Conservation (phyloP, 2,329 filamentous ascomycete species). For the Talaromyces marneffei region DNA sequence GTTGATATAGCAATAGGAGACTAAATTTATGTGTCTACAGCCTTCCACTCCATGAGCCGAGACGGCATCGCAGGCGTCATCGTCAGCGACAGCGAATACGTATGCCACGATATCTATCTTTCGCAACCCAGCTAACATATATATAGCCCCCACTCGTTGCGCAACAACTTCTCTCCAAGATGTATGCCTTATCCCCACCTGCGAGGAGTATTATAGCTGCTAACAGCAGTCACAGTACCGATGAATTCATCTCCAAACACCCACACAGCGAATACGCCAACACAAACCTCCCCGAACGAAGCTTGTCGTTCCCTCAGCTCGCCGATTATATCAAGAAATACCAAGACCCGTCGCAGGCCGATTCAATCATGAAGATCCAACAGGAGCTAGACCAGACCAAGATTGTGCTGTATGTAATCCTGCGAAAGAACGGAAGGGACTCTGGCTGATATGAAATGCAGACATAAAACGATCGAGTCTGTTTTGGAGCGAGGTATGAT, state of each 20-base stretch:
- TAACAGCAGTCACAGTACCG: constrained; percentile 51
- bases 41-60: constrained; percentile 67
- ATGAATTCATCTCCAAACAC: constrained; percentile 77
- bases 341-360: constrained; percentile 81
- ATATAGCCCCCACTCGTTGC: constrained; percentile 41
- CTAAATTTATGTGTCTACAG: constrained; percentile 23
- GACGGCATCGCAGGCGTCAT: constrained; percentile 71
- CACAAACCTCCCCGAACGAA: constrained; percentile 41
- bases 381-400: constrained; percentile 96
- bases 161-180: constrained; percentile 77
- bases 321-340: constrained; percentile 73
- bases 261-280: constrained; percentile 62
- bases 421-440: background rate
- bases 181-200: background rate
- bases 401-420: constrained; percentile 59
- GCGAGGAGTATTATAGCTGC: background rate
- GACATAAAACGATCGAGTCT: constrained; percentile 75
- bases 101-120: background rate
- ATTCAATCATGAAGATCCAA: constrained; percentile 93
- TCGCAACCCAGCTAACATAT: background rate
- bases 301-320: constrained; percentile 63
- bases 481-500: constrained; percentile 60
- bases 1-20: background rate
- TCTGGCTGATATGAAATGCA: background rate
- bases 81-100: constrained; percentile 68